Evolutionary conservation across 768 basidiomycete genomes (phyloP).

Genomic region (Mycena crocata): DNA sequence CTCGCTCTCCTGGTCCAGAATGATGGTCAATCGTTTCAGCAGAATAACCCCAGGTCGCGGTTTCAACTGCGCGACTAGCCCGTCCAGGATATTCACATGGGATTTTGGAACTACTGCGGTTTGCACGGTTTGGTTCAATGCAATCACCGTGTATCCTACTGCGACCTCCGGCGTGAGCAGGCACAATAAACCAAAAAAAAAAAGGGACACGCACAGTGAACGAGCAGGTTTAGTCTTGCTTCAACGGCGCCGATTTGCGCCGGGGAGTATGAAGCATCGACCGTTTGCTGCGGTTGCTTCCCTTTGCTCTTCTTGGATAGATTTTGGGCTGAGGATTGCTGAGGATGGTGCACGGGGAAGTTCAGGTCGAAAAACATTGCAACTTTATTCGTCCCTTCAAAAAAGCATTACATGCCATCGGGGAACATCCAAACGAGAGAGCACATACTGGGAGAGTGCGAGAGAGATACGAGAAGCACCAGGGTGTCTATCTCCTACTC

Average conservation of each 20-base stretch:
- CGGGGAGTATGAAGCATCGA: constrained; percentile 56
- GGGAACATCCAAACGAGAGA: too few species aligned
- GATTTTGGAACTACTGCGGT: constrained; percentile 79
- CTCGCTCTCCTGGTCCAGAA: constrained; percentile 86
- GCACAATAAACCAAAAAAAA: constrained; percentile 8
- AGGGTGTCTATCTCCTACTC: too few species aligned
- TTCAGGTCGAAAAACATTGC: constrained; percentile 67
- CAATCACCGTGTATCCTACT: constrained; percentile 92
- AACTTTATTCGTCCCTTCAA: too few species aligned
- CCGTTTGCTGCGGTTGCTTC: constrained; percentile 55
- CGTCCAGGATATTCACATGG: constrained; percentile 73
- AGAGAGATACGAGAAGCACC: too few species aligned
- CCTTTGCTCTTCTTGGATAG: constrained; percentile 68
- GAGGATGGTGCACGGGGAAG: constrained; percentile 58
- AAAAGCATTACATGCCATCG: too few species aligned
- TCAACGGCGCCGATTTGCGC: constrained; percentile 72
- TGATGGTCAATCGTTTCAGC: constrained; percentile 83
- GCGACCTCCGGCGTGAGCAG: constrained; percentile 22
- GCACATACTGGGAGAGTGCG: too few species aligned
- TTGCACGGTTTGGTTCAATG: constrained; percentile 78
- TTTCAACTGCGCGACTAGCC: constrained; percentile 69
- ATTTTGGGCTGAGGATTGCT: constrained; percentile 43
- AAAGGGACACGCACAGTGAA: constrained; percentile 74
- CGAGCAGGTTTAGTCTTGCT: constrained; percentile 72
- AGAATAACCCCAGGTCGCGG: constrained; percentile 70